A percentile compares a stretch with the other conserved stretches of the same genome.
Conservation (phyloP, 495 filamentous ascomycete genomes). For the Friedmanniomyces endolithicus region DNA sequence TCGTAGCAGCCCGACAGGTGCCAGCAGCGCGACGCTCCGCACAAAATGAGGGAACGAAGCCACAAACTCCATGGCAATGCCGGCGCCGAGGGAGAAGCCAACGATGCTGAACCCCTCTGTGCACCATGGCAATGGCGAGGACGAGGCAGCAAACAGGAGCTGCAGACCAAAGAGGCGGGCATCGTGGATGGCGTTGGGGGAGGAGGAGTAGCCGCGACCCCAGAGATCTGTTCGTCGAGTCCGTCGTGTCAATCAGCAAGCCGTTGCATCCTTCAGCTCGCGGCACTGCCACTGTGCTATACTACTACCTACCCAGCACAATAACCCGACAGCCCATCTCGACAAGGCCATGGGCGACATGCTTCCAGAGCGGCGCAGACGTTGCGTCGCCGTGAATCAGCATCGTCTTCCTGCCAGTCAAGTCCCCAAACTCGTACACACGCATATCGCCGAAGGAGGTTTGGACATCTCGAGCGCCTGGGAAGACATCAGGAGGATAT, state of each 20-base stretch:
- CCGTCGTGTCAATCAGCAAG: not conserved
- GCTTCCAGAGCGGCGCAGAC: not conserved
- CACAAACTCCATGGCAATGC: constrained; percentile 14
- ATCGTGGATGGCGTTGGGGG: not conserved
- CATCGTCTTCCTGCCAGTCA: not conserved
- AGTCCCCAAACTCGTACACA: not conserved
- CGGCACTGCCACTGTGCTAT: not conserved
- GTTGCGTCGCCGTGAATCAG: not conserved
- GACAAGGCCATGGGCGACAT: not conserved
- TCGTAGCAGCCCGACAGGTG: constrained; percentile 13
- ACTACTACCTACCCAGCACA: not conserved
- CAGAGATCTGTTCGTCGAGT: not conserved
- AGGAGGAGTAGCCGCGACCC: not conserved
- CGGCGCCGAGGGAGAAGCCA: constrained; percentile 16
- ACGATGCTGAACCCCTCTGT: not conserved
- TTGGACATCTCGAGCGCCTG: not conserved
- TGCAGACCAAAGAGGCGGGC: not conserved
- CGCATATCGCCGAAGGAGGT: not conserved
- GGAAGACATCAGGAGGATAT: not conserved
- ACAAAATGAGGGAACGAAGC: constrained; percentile 11
- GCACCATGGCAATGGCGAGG: not conserved
- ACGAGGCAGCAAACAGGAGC: not conserved
- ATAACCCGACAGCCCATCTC: not conserved
- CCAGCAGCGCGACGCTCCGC: constrained; percentile 9
- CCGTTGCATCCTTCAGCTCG: not conserved